Base-by-base conservation (phyloP, 257 asterid species). In the Solanum gandarillasii region DNA sequence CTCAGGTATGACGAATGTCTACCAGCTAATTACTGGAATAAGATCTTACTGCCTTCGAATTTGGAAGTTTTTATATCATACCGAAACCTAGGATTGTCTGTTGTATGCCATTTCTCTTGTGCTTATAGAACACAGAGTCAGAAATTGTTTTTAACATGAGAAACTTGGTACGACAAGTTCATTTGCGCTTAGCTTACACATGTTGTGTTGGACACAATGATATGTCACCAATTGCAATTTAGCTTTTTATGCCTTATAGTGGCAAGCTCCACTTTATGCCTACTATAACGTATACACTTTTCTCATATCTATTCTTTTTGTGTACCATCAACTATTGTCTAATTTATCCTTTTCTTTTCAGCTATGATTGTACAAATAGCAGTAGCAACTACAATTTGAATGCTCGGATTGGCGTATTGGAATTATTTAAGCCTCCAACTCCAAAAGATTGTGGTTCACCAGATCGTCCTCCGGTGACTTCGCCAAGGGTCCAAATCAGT, bases 391-490 rank as follows among this genome's bases (percentile, higher is more conserved):
- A 9, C 89, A 16, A 92, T 88, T 41, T 90, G 94, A 60, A 78
- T 91, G 48, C 34, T 32, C 3, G 34, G 95, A 27, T 93, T 91
- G 87, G 96, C 89, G 73, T 94, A 93, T 91, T 93, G 31, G 90
- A 93, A 13, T 75, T 93, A 52, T 91, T 93, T 72, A 93, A 88
- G 89, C 95, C 98, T 5, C 93, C 94, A 5, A 87, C 94, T 74
- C 93, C 98, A n/a, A 96, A 90, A 90, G 82, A 87, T 70, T 96
- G 98, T 52, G 96, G 98, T 75, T 91, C 95, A 2, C 94, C 94
- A 4, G 96, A 95, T 55, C 95, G 98, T 34, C 96, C 98, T 70
- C 95, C 92, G 4, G 93, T 95, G 83, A 91, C 93, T 75, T 95
- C 97, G 5, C 93, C 96, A 8, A 92, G 96, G 90, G 89, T 94